Evolutionary conservation across 495 filamentous ascomycete species (phyloP).

Genomic region (Daldinia concentrica): DNA sequence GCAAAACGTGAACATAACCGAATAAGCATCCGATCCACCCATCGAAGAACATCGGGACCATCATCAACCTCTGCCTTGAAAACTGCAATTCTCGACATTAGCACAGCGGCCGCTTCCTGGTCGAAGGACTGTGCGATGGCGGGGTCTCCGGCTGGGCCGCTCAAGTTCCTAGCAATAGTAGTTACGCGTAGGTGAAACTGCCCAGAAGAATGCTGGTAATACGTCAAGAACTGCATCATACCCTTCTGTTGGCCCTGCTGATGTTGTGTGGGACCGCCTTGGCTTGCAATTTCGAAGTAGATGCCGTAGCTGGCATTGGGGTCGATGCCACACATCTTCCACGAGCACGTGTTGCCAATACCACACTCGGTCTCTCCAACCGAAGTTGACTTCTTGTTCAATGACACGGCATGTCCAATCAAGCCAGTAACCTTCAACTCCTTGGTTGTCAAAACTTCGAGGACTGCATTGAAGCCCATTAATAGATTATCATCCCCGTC

Average conservation of each 20-base stretch:
- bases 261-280: slow-evolving; percentile 86
- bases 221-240: slow-evolving; percentile 98
- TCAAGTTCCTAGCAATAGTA: slow-evolving; percentile 89
- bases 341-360: slow-evolving; percentile 98
- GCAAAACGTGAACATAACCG: slow-evolving; percentile 95
- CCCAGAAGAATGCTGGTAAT: slow-evolving; percentile 97
- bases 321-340: slow-evolving; percentile 99
- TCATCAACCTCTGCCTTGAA: slow-evolving; percentile 99
- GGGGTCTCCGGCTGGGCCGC: slow-evolving; percentile 95
- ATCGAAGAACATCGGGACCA: slow-evolving; percentile 96
- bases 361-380: slow-evolving; percentile 99
- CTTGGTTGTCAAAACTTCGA: slow-evolving; percentile 97
- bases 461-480: slow-evolving; percentile 98
- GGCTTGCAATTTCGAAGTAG: slow-evolving; percentile 97
- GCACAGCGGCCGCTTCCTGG: slow-evolving; percentile 95
- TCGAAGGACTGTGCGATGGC: slow-evolving; percentile 98
- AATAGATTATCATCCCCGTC: slow-evolving; percentile 92
- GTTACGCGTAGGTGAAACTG: slow-evolving; percentile 96
- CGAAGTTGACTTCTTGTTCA: slow-evolving; percentile 97
- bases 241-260: slow-evolving; percentile 89
- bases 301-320: slow-evolving; percentile 92
- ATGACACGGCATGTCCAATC: slow-evolving; percentile 93
- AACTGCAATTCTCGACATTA: slow-evolving; percentile 98
- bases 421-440: slow-evolving; percentile 98
- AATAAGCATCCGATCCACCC: slow-evolving; percentile 99